phyloP scores from a whole-genome alignment of 2,329 filamentous ascomycete species.

The Trichophyton simii region DNA sequence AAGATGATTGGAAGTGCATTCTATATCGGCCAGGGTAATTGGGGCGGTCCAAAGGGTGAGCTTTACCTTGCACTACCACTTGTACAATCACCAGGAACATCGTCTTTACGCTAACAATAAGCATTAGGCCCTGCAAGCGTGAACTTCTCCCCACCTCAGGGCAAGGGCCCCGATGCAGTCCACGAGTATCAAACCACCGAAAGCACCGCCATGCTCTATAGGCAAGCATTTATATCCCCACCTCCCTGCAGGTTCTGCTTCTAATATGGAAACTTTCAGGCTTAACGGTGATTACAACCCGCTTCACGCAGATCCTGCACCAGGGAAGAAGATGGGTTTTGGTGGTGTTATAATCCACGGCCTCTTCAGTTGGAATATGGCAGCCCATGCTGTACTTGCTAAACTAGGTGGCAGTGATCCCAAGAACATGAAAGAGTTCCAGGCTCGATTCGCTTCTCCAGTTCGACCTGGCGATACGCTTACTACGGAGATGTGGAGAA shows the following conservation, averaged over 20 bases:
- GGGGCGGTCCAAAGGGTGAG: conserved; percentile 78
- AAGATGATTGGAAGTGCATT: conserved; percentile 60
- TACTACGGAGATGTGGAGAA: conserved; percentile 68
- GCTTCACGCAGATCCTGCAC: conserved; percentile 74
- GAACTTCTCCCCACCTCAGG: conserved; percentile 65
- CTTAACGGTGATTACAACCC: conserved; percentile 94
- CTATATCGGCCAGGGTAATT: conserved; percentile 67
- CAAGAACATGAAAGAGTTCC: conserved; percentile 73
- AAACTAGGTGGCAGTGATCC: conserved; percentile 64
- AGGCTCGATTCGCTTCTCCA: conserved; percentile 74
- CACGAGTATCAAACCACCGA: conserved; percentile 57
- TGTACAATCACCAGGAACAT: not conserved
- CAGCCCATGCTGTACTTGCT: conserved; percentile 60
- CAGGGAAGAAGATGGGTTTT: conserved; percentile 80
- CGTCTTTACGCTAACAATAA: not conserved
- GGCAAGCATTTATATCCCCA: conserved; percentile 25
- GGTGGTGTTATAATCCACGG: conserved; percentile 83
- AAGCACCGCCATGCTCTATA: conserved; percentile 65
- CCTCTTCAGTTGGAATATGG: conserved; percentile 73
- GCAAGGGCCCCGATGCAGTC: conserved; percentile 55
- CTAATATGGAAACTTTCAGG: conserved; percentile 28
- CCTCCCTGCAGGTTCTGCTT: not conserved
- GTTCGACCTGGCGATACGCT: conserved; percentile 75
- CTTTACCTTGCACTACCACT: not conserved
- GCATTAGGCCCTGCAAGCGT: conserved; percentile 50